Evolutionary conservation across 2,329 filamentous ascomycete genomes (phyloP).

Genomic region (Colletotrichum navitas): DNA sequence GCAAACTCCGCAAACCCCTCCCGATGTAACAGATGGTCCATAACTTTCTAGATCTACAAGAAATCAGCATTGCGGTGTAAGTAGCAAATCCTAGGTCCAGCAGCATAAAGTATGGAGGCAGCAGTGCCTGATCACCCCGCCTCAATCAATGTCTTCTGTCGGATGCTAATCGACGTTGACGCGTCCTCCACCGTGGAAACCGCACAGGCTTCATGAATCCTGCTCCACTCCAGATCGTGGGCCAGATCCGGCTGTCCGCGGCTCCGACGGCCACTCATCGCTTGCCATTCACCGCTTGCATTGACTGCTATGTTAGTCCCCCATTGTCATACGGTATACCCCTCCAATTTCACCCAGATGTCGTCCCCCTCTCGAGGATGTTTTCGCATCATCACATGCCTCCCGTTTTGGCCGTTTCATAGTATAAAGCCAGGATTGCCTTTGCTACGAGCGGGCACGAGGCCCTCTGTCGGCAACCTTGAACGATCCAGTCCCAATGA

Average conservation of each 20-base stretch:
- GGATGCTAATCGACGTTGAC: slow-evolving; percentile 1
- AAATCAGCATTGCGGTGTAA: too few species aligned
- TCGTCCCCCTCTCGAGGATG: neutral
- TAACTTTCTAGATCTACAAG: too few species aligned
- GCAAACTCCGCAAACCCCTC: slow-evolving; percentile 4
- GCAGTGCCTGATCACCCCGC: neutral
- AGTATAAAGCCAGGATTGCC: slow-evolving; percentile 10
- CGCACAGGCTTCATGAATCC: slow-evolving; percentile 15
- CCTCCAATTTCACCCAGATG: neutral
- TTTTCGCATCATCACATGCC: slow-evolving; percentile 16
- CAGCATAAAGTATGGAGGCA: neutral
- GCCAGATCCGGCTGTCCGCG: slow-evolving; percentile 5
- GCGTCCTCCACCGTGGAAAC: slow-evolving; percentile 5
- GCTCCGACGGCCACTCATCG: neutral
- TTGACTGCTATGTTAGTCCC: slow-evolving; percentile 4
- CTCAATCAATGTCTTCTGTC: neutral
- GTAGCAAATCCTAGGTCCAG: too few species aligned
- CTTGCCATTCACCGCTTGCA: neutral
- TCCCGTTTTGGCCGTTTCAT: slow-evolving; percentile 25
- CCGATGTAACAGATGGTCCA: neutral
- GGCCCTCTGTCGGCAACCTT: slow-evolving; percentile 6
- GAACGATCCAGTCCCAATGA: neutral
- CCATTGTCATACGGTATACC: neutral
- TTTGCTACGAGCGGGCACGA: slow-evolving; percentile 12
- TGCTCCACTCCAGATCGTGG: slow-evolving; percentile 6